These are phyloP conservation scores for Gossypium gossypioides DNA, from an alignment of 441 rosid species.

Conservation along the genomic window DNA sequence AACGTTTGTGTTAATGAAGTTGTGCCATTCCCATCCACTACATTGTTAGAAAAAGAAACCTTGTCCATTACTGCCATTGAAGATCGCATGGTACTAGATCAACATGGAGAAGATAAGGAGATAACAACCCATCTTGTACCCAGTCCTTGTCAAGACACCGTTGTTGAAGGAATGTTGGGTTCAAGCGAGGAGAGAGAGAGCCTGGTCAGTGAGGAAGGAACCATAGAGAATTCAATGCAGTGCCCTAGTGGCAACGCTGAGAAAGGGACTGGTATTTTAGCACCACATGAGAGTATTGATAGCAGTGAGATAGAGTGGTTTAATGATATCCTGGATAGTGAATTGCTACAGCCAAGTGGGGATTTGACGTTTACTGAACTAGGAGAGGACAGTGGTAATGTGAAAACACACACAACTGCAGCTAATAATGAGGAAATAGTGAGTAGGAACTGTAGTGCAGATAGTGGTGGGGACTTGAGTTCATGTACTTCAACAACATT, in stretches of 20 bases:
- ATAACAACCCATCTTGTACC: background rate
- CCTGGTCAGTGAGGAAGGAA: background rate
- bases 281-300: slow-evolving; percentile 16
- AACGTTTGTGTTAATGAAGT: background rate
- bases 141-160: slow-evolving; percentile 6
- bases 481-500: slow-evolving; percentile 27
- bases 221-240: slow-evolving; percentile 4
- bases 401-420: background rate
- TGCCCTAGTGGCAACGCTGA: slow-evolving; percentile 2
- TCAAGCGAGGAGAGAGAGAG: slow-evolving; percentile 2
- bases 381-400: background rate
- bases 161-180: background rate
- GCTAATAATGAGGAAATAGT: background rate
- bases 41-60: slow-evolving; percentile 10
- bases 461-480: slow-evolving; percentile 18
- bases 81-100: background rate
- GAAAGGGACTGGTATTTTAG: slow-evolving; percentile 16
- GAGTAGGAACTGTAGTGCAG: slow-evolving; percentile 8
- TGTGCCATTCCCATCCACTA: slow-evolving; percentile 13
- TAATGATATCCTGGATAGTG: slow-evolving; percentile 23
- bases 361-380: slow-evolving; percentile 6
- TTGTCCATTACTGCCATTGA: slow-evolving; percentile 1
- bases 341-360: slow-evolving; percentile 9
- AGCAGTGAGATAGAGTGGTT: slow-evolving; percentile 16
- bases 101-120: slow-evolving; percentile 10